These are phyloP conservation scores for Quercus dentata DNA, from an alignment of 306 rosid species.

Conservation along the genomic window DNA sequence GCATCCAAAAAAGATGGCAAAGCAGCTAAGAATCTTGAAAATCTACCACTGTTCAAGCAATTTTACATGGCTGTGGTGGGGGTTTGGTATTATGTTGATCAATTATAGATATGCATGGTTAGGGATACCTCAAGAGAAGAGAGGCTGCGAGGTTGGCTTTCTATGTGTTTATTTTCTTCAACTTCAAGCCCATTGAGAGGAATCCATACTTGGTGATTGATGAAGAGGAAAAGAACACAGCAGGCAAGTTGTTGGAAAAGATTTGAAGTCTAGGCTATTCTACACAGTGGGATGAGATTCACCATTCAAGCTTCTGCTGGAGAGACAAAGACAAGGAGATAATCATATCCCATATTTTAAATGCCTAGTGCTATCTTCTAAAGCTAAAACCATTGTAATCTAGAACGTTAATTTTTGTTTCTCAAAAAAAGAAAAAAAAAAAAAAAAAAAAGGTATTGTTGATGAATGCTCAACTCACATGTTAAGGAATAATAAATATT, in stretches of 20 bases:
- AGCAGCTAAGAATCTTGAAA: constrained; percentile 2
- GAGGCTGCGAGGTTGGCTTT: neutral
- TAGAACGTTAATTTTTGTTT: too few species aligned
- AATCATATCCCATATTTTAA: too few species aligned
- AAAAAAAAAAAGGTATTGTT: too few species aligned
- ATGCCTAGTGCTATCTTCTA: too few species aligned
- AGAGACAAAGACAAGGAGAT: too few species aligned
- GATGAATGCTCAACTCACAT: too few species aligned
- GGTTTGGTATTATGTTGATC: neutral
- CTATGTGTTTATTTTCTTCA: neutral
- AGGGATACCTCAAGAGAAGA: neutral
- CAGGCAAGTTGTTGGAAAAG: neutral
- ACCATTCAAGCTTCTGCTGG: too few species aligned
- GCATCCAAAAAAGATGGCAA: constrained; percentile 8
- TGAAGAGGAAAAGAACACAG: constrained; percentile 1
- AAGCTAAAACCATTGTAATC: too few species aligned
- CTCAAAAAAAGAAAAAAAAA: too few species aligned
- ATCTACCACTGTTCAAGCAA: constrained; percentile 3
- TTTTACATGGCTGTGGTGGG: constrained; percentile 1
- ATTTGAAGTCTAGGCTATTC: neutral
- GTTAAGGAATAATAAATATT: too few species aligned
- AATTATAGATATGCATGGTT: neutral
- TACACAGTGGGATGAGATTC: too few species aligned
- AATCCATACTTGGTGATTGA: neutral
- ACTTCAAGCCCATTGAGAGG: constrained; percentile 6